A percentile compares a stretch with the other conserved stretches of the same genome.
Evolutionary conservation across 169 alveolate genomes (phyloP).

Genomic region (Perkinsus chesapeaki): DNA sequence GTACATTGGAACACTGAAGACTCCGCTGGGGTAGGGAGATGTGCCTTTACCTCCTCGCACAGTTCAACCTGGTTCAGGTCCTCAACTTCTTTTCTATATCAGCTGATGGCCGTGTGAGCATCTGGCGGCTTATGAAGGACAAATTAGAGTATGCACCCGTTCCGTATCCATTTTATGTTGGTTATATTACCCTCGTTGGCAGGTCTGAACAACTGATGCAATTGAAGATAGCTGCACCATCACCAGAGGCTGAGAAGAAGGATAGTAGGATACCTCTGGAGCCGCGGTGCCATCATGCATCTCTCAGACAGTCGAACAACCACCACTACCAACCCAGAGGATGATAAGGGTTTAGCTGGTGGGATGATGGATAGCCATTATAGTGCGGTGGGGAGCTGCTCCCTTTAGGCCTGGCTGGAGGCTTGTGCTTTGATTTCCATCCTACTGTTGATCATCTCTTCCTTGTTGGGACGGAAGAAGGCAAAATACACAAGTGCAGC

Average conservation of each 20-base stretch:
- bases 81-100: slow-evolving; percentile 74
- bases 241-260: neutral
- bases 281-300: too few relatives aligned
- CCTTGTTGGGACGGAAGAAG: slow-evolving; percentile 91
- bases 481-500: slow-evolving; percentile 83
- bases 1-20: slow-evolving; percentile 72
- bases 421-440: slow-evolving; percentile 28
- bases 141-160: slow-evolving; percentile 85
- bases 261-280: neutral
- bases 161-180: slow-evolving; percentile 9
- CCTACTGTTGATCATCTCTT: slow-evolving; percentile 50
- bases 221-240: neutral
- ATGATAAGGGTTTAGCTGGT: slow-evolving; percentile 46
- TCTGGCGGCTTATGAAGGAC: slow-evolving; percentile 84
- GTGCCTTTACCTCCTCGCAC: neutral
- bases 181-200: neutral
- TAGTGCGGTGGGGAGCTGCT: slow-evolving; percentile 15
- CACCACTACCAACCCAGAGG: too few relatives aligned
- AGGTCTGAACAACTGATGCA: slow-evolving; percentile 32
- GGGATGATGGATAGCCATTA: slow-evolving; percentile 51
- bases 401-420: slow-evolving; percentile 33
- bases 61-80: slow-evolving; percentile 37
- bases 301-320: too few relatives aligned
- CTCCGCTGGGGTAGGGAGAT: neutral
- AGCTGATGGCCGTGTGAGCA: slow-evolving; percentile 85